A percentile compares a stretch with the other conserved stretches of the same genome.
phyloP scores from a whole-genome alignment of 2,329 filamentous ascomycete genomes.

The Xylariaceae sp. region DNA sequence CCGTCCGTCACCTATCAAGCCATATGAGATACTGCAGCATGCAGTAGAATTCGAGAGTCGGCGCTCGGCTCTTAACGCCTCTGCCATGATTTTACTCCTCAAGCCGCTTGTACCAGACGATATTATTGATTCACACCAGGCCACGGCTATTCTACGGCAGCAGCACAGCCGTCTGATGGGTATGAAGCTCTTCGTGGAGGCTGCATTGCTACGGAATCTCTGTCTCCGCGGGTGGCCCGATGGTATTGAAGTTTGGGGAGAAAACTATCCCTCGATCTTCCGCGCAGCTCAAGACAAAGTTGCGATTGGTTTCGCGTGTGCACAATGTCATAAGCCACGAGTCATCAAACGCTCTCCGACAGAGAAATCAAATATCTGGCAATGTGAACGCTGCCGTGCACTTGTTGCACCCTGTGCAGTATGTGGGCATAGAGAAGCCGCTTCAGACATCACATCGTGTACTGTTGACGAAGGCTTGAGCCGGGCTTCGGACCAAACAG shows the following conservation, averaged over 20 bases:
- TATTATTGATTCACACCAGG: constrained; percentile 52
- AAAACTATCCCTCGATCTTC: constrained; percentile 51
- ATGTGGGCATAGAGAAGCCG: constrained; percentile 49
- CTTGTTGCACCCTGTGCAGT: constrained; percentile 54
- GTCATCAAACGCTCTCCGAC: constrained; percentile 46
- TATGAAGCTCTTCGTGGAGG: constrained; percentile 56
- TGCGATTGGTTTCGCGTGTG: constrained; percentile 49
- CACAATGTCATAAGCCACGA: constrained; percentile 51
- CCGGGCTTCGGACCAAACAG: constrained; percentile 3
- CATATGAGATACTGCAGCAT: constrained; percentile 48
- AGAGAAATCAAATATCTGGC: constrained; percentile 45
- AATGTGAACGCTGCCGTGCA: constrained; percentile 50
- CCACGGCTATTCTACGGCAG: constrained; percentile 52
- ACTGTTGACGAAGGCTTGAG: constrained; percentile 25
- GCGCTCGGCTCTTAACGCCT: constrained; percentile 53
- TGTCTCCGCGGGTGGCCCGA: constrained; percentile 54
- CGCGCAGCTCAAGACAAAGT: constrained; percentile 50
- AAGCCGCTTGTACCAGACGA: constrained; percentile 51
- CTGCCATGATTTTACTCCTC: constrained; percentile 56
- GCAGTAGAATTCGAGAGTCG: constrained; percentile 52
- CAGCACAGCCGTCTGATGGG: constrained; percentile 56
- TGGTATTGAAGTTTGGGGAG: constrained; percentile 47
- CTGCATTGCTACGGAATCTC: constrained; percentile 56
- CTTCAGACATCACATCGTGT: constrained; percentile 32
- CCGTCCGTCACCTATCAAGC: constrained; percentile 44